Percentiles rank a stretch among this genome's conserved stretches.
Conservation (phyloP, 768 basidiomycete species). For the Lyophyllum atratum region DNA sequence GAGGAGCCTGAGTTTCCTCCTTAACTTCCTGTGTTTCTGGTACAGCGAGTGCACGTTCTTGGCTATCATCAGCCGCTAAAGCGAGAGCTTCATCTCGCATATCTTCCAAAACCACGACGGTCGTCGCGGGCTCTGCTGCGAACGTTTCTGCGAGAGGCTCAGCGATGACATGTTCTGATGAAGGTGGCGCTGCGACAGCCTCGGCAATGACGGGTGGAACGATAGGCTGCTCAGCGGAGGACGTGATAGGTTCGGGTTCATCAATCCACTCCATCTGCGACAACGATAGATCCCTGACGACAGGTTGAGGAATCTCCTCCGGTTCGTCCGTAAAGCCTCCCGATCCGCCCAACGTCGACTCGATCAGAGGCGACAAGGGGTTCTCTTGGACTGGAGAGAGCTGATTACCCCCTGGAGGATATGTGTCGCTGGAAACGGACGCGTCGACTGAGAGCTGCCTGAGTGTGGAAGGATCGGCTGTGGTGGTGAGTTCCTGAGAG, state of each 20-base stretch:
- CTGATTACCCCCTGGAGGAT: not conserved
- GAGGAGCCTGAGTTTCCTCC: not conserved
- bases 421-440: constrained; percentile 7
- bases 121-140: not conserved
- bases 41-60: not conserved
- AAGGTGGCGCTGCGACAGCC: not conserved
- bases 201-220: not conserved
- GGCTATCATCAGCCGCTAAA: not conserved
- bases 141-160: not conserved
- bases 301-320: constrained; percentile 41
- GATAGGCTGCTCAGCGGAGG: not conserved
- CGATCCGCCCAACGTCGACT: constrained; percentile 41
- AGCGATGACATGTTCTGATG: not conserved
- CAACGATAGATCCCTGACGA: constrained; percentile 25
- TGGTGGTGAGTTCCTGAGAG: constrained; percentile 28
- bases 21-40: not conserved
- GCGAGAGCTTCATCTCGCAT: not conserved
- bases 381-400: constrained; percentile 25
- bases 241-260: constrained; percentile 8
- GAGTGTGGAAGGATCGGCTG: not conserved
- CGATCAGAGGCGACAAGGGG: constrained; percentile 39
- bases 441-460: constrained; percentile 13
- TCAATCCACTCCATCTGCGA: constrained; percentile 15
- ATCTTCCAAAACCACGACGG: too few species aligned
- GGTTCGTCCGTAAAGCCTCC: constrained; percentile 55